A percentile compares a stretch with the other conserved stretches of the same genome.
These are phyloP conservation scores for Apiospora malaysiana DNA, from an alignment of 2,329 filamentous ascomycete species.

Conservation along the genomic window DNA sequence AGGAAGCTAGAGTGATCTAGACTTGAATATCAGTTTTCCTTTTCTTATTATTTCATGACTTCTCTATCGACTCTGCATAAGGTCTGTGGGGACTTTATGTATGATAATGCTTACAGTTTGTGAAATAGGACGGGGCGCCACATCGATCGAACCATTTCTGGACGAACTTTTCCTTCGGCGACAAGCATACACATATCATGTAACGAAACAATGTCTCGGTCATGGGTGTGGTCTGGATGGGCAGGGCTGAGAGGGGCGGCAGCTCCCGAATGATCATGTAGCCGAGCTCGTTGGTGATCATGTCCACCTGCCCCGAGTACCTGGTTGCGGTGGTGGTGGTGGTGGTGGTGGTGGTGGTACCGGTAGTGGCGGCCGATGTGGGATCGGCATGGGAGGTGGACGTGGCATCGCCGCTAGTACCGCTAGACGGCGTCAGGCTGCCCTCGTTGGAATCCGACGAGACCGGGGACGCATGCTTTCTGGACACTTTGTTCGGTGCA, in stretches of 20 bases:
- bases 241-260: constrained; percentile 39
- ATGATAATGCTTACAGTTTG: constrained; percentile 35
- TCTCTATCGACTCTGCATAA: too few species aligned
- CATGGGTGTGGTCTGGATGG: constrained; percentile 41
- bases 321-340: not conserved
- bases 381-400: not conserved
- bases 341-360: too few species aligned
- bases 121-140: constrained; percentile 41
- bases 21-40: not conserved
- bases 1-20: constrained; percentile 41
- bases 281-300: constrained; percentile 38
- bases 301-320: constrained; percentile 31
- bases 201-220: constrained; percentile 41
- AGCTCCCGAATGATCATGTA: constrained; percentile 39
- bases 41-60: not conserved
- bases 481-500: not conserved
- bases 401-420: not conserved
- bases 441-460: not conserved
- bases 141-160: constrained; percentile 41
- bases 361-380: not conserved
- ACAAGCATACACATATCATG: constrained; percentile 42
- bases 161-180: constrained; percentile 37
- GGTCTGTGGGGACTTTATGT: too few species aligned
- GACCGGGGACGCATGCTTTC: not conserved
- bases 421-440: constrained; percentile 13